Base-by-base conservation (phyloP, 2,329 filamentous ascomycete species). In the Microcera coccophila region DNA sequence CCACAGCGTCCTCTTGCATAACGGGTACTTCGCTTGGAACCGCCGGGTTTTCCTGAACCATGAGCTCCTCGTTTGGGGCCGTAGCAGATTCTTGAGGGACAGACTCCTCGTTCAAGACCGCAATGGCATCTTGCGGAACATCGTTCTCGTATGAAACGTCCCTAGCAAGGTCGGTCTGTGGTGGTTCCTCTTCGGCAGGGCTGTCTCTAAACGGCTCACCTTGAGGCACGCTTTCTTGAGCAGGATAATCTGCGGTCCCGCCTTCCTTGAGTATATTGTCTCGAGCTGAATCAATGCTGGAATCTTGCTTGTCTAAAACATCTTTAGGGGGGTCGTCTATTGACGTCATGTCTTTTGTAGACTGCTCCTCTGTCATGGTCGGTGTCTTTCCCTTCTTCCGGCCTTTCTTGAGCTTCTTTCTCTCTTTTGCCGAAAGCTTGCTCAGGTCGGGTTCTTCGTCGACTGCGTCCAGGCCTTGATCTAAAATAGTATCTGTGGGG, bases 361-460 rank as follows among this genome's bases (percentile, higher is more conserved):
- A 11, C n/a, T 35, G 33, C 8, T 35, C 33, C 9, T 35, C 33
- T 19, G 33, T 7, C 5, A 19, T 28, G 3, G 24, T 39, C 19
- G 43, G 14, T 35, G 42, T 31, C 15, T 44, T 18, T 4, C 45
- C 38, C 32, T 41, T 50, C 40, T 52, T 55, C 38, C 42, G 48
- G 29, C 44, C 50, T 38, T 53, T 57, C 33, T 44, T 58, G 24
- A 29, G 44, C 40, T 48, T 49, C 36, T 36, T 55, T 37, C 36
- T 55, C 41, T 53, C 47, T 33, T 54, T 52, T 9, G 49, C 43
- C 2, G 48, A 41, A 41, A 50, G 39, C 5, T 19, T 38, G 8
- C 36, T 49, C 29, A 32, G 15, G 29, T 32, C 49, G 28, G 45
- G 38, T 36, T 50, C 48, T n/a, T 38, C n/a, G 15, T 51, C 45